These are phyloP conservation scores for Achlya hypogyna DNA, from an alignment of 352 stramenopile species.

Conservation along the genomic window DNA sequence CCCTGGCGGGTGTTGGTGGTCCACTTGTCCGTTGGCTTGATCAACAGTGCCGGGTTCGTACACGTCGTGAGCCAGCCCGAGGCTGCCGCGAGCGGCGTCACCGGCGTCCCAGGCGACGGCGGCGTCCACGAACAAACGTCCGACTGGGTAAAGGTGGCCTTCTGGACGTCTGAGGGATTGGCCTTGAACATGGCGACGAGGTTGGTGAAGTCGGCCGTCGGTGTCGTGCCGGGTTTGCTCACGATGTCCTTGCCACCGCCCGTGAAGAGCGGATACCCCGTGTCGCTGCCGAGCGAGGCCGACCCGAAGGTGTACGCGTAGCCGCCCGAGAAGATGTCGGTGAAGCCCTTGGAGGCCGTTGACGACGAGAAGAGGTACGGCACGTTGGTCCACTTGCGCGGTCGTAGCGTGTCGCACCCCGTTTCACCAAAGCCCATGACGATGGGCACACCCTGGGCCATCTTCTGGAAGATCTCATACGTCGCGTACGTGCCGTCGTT, in stretches of 20 bases:
- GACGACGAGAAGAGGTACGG: constrained; percentile 66
- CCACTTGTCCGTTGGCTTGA: constrained; percentile 56
- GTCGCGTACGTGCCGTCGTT: constrained; percentile 51
- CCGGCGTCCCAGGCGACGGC: not conserved
- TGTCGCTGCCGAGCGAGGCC: constrained; percentile 56
- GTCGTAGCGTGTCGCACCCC: constrained; percentile 34
- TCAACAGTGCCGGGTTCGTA: constrained; percentile 33
- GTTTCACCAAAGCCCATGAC: constrained; percentile 75
- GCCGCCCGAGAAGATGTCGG: constrained; percentile 73
- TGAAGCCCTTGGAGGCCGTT: constrained; percentile 49
- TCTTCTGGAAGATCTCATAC: constrained; percentile 63
- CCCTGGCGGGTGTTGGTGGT: constrained; percentile 63
- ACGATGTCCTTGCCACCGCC: constrained; percentile 32
- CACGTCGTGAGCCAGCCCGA: constrained; percentile 64
- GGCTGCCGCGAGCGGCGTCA: constrained; percentile 42
- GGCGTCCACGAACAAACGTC: constrained; percentile 61
- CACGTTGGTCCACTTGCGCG: constrained; percentile 67
- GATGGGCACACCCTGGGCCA: constrained; percentile 69
- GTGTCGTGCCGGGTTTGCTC: constrained; percentile 44
- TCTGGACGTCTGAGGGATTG: not conserved
- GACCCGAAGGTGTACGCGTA: constrained; percentile 78
- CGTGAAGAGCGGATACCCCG: constrained; percentile 73
- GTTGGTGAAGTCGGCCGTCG: constrained; percentile 62
- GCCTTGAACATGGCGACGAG: constrained; percentile 55
- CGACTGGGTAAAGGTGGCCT: constrained; percentile 36